Percentiles rank a stretch among this genome's conserved stretches.
These are phyloP conservation scores for Trichoderma polysporum DNA, from an alignment of 2,329 filamentous ascomycete species.

Conservation along the genomic window DNA sequence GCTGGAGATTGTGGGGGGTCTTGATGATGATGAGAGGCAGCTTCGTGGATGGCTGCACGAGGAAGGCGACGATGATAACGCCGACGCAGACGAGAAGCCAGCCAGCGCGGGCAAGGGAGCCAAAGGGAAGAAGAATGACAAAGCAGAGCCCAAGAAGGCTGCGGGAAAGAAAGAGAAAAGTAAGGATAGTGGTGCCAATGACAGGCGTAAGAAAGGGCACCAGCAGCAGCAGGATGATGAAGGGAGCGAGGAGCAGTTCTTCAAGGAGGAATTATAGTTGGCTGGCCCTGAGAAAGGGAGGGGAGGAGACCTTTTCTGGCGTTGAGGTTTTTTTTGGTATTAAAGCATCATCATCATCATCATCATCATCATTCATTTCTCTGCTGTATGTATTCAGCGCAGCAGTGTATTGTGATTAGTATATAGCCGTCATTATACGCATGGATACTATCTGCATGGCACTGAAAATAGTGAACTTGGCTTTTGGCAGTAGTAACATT, in stretches of 20 bases:
- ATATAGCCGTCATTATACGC: not conserved
- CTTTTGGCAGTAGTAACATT: not conserved
- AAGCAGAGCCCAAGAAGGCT: not conserved
- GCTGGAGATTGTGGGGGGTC: conserved; percentile 73
- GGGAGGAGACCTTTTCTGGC: not conserved
- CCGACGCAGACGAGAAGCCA: conserved; percentile 18
- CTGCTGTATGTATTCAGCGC: not conserved
- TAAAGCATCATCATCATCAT: not conserved
- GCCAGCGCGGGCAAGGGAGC: conserved; percentile 3
- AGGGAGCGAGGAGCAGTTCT: conserved; percentile 15
- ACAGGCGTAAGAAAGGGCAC: not conserved
- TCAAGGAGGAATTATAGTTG: conserved; percentile 8
- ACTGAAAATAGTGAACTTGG: not conserved
- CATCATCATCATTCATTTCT: not conserved
- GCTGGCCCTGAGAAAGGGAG: not conserved
- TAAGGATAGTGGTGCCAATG: not conserved
- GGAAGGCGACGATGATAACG: conserved; percentile 25
- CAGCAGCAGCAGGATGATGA: conserved; percentile 2
- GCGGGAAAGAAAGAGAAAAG: not conserved
- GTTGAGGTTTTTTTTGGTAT: not conserved
- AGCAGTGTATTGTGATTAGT: not conserved
- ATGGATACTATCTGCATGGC: not conserved
- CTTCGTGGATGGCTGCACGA: conserved; percentile 69
- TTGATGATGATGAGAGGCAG: conserved; percentile 56
- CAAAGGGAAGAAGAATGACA: not conserved